Evolutionary conservation across 2,329 filamentous ascomycete species (phyloP).

Genomic region (Fusarium ambrosium): DNA sequence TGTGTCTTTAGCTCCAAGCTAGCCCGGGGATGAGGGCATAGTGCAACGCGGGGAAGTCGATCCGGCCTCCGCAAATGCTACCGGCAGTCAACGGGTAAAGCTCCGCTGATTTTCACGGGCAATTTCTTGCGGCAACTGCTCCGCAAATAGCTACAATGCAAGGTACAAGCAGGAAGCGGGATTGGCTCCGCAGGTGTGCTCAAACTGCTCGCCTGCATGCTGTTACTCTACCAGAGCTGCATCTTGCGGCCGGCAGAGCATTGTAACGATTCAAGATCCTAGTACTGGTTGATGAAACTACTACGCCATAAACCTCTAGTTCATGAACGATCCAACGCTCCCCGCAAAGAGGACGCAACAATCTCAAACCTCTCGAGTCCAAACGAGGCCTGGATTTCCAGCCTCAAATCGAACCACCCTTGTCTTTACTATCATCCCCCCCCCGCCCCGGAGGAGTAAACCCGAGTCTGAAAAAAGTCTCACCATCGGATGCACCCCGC

Average conservation of each 20-base stretch:
- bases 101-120: background rate
- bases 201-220: background rate
- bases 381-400: background rate
- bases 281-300: background rate
- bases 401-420: background rate
- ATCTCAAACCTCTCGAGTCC: background rate
- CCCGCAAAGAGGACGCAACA: background rate
- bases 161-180: background rate
- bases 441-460: background rate
- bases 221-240: background rate
- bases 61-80: background rate
- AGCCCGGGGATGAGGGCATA: background rate
- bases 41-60: background rate
- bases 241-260: background rate
- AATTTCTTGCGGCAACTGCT: background rate
- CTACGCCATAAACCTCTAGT: background rate
- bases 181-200: background rate
- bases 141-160: conserved; percentile 4
- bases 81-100: background rate
- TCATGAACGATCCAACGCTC: background rate
- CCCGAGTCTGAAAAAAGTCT: background rate
- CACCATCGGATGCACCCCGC: background rate
- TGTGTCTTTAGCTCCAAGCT: background rate
- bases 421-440: background rate
- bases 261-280: background rate